A percentile compares a stretch with the other conserved stretches of the same genome.
phyloP scores from a whole-genome alignment of 1,284 basidiomycete genomes.

The Naganishia liquefaciens region DNA sequence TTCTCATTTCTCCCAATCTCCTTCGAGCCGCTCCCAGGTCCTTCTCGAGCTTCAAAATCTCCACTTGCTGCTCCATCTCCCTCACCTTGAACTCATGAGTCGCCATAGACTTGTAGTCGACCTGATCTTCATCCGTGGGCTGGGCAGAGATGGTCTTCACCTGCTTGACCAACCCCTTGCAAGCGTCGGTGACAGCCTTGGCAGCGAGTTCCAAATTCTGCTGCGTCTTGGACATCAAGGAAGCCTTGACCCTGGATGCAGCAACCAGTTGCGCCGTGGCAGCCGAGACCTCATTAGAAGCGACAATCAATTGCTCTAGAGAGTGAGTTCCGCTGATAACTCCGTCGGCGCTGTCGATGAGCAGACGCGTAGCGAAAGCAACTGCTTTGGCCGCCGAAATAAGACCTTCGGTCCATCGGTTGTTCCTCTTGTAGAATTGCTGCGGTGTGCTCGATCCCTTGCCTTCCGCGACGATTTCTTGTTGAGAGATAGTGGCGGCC shows the following conservation, averaged over 20 bases:
- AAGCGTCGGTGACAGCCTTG: conserved; percentile 98
- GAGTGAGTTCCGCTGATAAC: conserved; percentile 95
- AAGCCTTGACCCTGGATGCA: conserved; percentile 96
- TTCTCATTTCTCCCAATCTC: conserved; percentile 81
- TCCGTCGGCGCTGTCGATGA: conserved; percentile 97
- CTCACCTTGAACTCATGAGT: conserved; percentile 92
- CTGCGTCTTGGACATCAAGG: conserved; percentile 97
- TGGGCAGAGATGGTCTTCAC: conserved; percentile 92
- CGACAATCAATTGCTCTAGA: conserved; percentile 97
- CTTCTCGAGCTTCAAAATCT: conserved; percentile 95
- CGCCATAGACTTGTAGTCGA: conserved; percentile 91
- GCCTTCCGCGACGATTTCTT: conserved; percentile 96
- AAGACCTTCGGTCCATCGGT: conserved; percentile 98
- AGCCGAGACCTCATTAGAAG: conserved; percentile 96
- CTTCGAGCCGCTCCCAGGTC: conserved; percentile 85
- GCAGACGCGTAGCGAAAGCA: conserved; percentile 91
- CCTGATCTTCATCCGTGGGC: conserved; percentile 73
- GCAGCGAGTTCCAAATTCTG: conserved; percentile 93
- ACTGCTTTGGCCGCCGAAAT: conserved; percentile 98
- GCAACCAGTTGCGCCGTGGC: conserved; percentile 98
- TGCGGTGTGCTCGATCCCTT: conserved; percentile 85
- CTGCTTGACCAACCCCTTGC: conserved; percentile 92
- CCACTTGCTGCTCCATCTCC: conserved; percentile 99
- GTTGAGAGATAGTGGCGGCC: conserved; percentile 94
- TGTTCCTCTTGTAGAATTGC: conserved; percentile 99